A percentile compares a stretch with the other conserved stretches of the same genome.
Evolutionary conservation across 371 early-diverging fungal genomes (phyloP).

Genomic region (Saksenaea oblongispora): DNA sequence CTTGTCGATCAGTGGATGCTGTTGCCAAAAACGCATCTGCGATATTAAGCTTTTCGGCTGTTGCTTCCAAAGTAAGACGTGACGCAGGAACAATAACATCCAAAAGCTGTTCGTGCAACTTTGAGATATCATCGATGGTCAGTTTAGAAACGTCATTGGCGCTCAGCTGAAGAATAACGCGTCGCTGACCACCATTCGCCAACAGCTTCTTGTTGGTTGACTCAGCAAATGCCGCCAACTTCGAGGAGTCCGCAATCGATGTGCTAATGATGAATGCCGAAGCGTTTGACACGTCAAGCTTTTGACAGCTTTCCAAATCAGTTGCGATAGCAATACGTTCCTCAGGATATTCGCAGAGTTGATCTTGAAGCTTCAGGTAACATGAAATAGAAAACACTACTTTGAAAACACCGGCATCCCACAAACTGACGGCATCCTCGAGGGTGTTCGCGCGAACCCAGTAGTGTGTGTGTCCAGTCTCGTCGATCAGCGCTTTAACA

Average conservation of each 20-base stretch:
- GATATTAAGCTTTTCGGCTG: conserved; percentile 52
- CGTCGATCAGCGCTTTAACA: conserved; percentile 37
- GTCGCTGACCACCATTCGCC: conserved; percentile 43
- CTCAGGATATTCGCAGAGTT: conserved; percentile 34
- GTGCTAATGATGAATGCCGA: neutral
- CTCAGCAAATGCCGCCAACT: conserved; percentile 22
- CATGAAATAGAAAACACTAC: conserved; percentile 49
- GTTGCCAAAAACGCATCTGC: conserved; percentile 71
- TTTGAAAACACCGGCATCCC: conserved; percentile 66
- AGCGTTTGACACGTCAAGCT: neutral
- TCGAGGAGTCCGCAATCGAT: neutral
- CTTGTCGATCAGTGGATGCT: conserved; percentile 80
- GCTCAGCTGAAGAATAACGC: conserved; percentile 39
- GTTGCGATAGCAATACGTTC: conserved; percentile 46
- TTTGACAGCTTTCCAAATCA: neutral
- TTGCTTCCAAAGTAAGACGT: conserved; percentile 30
- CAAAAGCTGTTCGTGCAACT: conserved; percentile 37
- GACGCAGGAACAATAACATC: conserved; percentile 42
- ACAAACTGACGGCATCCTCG: conserved; percentile 55
- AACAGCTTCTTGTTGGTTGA: conserved; percentile 27
- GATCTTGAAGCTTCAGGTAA: conserved; percentile 22
- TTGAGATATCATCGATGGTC: conserved; percentile 38
- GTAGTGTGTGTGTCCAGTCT: conserved; percentile 50
- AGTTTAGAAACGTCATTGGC: conserved; percentile 12
- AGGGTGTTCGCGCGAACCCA: conserved; percentile 52